Percentiles rank a stretch among this genome's conserved stretches.
phyloP scores from a whole-genome alignment of 257 asterid genomes.

The Paraleonurus japonicus region DNA sequence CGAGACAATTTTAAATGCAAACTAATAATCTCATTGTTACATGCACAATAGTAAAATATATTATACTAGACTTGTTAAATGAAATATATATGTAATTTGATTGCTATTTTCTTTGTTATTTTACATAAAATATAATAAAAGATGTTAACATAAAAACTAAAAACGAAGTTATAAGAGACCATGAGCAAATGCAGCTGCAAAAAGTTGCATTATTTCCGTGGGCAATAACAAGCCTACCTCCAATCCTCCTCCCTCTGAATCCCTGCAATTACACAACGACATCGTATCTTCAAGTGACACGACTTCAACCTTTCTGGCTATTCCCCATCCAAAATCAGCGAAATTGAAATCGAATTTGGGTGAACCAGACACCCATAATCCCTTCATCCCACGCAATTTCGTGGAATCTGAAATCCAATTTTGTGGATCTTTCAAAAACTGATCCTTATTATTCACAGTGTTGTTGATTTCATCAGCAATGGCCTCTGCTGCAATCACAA shows the following conservation, averaged over 20 bases:
- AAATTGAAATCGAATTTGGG: constrained; percentile 33
- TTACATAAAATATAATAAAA: no score
- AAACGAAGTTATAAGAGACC: no score
- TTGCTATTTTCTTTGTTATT: no score
- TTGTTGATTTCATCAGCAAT: constrained; percentile 36
- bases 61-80: no score
- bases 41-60: no score
- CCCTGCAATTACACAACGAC: constrained; percentile 31
- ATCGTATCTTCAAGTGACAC: constrained; percentile 28
- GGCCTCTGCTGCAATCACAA: constrained; percentile 34
- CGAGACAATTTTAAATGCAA: no score
- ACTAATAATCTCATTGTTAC: no score
- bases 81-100: no score
- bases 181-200: constrained; percentile 19
- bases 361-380: constrained; percentile 33
- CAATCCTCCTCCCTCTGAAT: constrained; percentile 30
- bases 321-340: constrained; percentile 44
- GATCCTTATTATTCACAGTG: constrained; percentile 25
- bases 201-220: constrained; percentile 33
- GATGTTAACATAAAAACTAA: no score
- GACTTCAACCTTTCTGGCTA: constrained; percentile 31
- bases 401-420: background rate
- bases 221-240: constrained; percentile 45
- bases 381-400: constrained; percentile 31
- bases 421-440: constrained; percentile 16